A percentile compares a stretch with the other conserved stretches of the same genome.
phyloP scores from a whole-genome alignment of 208 protist genomes.

The Acanthamoeba pearcei region DNA sequence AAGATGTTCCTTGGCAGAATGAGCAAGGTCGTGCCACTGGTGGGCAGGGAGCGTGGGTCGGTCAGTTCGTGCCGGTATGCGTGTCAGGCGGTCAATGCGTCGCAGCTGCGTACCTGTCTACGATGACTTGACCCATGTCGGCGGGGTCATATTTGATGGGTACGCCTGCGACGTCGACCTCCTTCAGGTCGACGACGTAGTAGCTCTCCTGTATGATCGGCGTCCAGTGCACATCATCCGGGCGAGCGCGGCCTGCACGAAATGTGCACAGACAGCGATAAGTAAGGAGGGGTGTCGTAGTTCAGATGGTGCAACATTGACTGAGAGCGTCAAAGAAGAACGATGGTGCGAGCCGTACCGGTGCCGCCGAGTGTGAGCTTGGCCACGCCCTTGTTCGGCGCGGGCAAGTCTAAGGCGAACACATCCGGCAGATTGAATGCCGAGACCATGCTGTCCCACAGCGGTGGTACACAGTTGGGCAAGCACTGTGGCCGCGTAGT shows the following conservation, averaged over 20 bases:
- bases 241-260: not conserved
- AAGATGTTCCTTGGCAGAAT: conserved; percentile 61
- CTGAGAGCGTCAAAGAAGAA: not conserved
- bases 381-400: not conserved
- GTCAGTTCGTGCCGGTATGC: no score
- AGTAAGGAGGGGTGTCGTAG: not conserved
- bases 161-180: conserved; percentile 17
- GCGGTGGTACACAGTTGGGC: conserved; percentile 23
- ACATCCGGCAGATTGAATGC: not conserved
- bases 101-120: conserved; percentile 28
- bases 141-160: not conserved
- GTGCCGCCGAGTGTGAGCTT: conserved; percentile 37
- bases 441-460: conserved; percentile 55
- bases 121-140: conserved; percentile 62
- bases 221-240: not conserved
- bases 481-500: not conserved
- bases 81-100: no score
- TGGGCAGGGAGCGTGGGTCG: not conserved
- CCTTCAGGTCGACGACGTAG: conserved; percentile 65
- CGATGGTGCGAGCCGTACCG: not conserved
- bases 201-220: conserved; percentile 63
- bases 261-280: no score
- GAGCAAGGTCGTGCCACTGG: conserved; percentile 54
- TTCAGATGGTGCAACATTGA: not conserved
- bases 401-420: conserved; percentile 29